phyloP scores from a whole-genome alignment of 352 stramenopile genomes.

The Plasmopara muralis region DNA sequence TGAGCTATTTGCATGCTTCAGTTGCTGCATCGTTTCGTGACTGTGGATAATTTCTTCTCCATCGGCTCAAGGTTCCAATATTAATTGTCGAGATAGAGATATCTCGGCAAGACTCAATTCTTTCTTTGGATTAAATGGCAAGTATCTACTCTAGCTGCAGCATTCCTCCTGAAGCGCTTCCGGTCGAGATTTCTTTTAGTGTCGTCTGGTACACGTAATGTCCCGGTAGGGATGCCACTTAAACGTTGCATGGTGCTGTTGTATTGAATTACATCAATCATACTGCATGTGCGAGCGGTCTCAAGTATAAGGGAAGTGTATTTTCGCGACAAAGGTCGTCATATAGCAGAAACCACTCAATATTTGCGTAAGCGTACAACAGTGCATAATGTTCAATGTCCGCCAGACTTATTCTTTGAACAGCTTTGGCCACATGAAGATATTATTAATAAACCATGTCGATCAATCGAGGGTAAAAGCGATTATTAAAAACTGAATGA shows the following conservation, averaged over 20 bases:
- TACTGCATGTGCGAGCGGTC: conserved; percentile 36
- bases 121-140: too few species aligned
- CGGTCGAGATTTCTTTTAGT: too few species aligned
- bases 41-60: conserved; percentile 16
- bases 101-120: conserved; percentile 14
- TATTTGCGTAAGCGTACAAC: conserved; percentile 49
- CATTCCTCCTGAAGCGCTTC: conserved; percentile 3
- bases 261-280: conserved; percentile 17
- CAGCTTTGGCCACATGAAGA: conserved; percentile 25
- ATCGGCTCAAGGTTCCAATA: conserved; percentile 45
- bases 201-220: conserved; percentile 32
- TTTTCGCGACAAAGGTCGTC: conserved; percentile 26
- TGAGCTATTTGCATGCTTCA: conserved; percentile 36
- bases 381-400: conserved; percentile 55
- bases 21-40: conserved; percentile 16
- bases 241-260: conserved; percentile 21
- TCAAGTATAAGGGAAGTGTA: conserved; percentile 41
- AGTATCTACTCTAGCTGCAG: conserved; percentile 5
- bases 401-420: conserved; percentile 39
- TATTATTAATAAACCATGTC: conserved; percentile 36
- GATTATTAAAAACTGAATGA: too few species aligned
- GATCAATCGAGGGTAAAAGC: background rate
- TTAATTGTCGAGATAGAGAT: conserved; percentile 50
- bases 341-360: conserved; percentile 43
- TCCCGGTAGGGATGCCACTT: conserved; percentile 42